These are phyloP conservation scores for Parietaria judaica DNA, from an alignment of 306 rosid species.

Conservation along the genomic window DNA sequence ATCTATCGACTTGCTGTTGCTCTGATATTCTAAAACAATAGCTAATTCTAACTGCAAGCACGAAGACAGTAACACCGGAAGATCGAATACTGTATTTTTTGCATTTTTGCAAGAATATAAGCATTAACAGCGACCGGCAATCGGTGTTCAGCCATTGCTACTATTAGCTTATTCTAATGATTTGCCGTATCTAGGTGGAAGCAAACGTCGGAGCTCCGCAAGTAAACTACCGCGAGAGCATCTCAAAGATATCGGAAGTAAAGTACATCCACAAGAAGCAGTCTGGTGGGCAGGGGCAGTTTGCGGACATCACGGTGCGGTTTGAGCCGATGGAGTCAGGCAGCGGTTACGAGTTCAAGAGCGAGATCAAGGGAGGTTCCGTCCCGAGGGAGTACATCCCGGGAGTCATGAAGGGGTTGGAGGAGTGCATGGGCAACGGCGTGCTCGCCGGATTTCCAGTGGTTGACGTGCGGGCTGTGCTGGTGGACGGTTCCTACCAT, in stretches of 20 bases:
- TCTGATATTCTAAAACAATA: background rate
- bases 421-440: slow-evolving; percentile 92
- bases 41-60: too few relatives aligned
- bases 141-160: too few relatives aligned
- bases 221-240: slow-evolving; percentile 96
- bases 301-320: slow-evolving; percentile 82
- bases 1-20: background rate
- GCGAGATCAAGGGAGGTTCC: slow-evolving; percentile 97
- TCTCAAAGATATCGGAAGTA: slow-evolving; percentile 56
- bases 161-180: slow-evolving; percentile 7
- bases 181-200: slow-evolving; percentile 55
- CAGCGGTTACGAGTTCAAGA: slow-evolving; percentile 86
- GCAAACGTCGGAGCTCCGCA: slow-evolving; percentile 99
- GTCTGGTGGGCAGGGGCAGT: slow-evolving; percentile 98
- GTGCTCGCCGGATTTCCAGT: slow-evolving; percentile 96
- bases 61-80: too few relatives aligned
- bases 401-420: slow-evolving; percentile 95
- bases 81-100: too few relatives aligned
- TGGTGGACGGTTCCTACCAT: slow-evolving; percentile 80
- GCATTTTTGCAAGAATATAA: too few relatives aligned
- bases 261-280: slow-evolving; percentile 96
- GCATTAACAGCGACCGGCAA: too few relatives aligned
- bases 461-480: slow-evolving; percentile 79
- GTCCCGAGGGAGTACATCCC: slow-evolving; percentile 93
- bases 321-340: slow-evolving; percentile 94